Evolutionary conservation across 2,329 filamentous ascomycete species (phyloP).

Genomic region (Diaporthe helianthi): DNA sequence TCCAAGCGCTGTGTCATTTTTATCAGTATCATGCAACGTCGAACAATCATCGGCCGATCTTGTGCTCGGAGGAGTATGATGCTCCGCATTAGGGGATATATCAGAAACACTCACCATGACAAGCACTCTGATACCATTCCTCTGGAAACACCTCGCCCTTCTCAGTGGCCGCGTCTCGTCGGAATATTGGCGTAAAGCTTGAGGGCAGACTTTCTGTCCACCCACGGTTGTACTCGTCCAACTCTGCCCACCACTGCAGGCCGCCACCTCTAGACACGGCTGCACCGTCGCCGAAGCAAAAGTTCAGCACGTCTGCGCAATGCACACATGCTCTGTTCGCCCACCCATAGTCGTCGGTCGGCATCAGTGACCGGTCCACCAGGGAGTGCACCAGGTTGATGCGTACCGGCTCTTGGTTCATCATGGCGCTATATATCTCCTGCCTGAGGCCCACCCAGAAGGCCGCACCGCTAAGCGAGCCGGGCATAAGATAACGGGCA

Average conservation of each 20-base stretch:
- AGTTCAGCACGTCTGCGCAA: conserved; percentile 69
- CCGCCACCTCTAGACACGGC: conserved; percentile 37
- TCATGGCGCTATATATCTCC: conserved; percentile 64
- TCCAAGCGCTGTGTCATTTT: conserved; percentile 55
- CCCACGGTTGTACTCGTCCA: conserved; percentile 52
- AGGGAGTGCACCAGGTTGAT: conserved; percentile 59
- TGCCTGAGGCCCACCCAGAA: conserved; percentile 66
- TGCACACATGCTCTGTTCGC: conserved; percentile 67
- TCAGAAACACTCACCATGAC: conserved; percentile 52
- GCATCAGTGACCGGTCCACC: conserved; percentile 57
- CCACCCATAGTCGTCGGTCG: conserved; percentile 61
- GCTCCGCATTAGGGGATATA: neutral
- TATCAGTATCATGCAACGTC: conserved; percentile 11
- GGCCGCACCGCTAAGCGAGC: conserved; percentile 56
- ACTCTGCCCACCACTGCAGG: conserved; percentile 49
- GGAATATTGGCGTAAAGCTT: conserved; percentile 63
- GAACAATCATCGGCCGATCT: neutral
- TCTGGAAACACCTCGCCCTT: conserved; percentile 59
- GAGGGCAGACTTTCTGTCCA: conserved; percentile 57
- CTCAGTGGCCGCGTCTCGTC: conserved; percentile 43
- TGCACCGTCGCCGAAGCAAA: conserved; percentile 59
- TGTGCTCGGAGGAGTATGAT: neutral
- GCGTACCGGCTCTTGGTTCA: conserved; percentile 53
- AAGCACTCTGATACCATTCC: conserved; percentile 63
- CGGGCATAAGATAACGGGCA: conserved; percentile 49